Evolutionary conservation across 805 yeast genomes (phyloP), one percentile per base, ranked within the genome.

Genomic region (Candida ortonii): DNA sequence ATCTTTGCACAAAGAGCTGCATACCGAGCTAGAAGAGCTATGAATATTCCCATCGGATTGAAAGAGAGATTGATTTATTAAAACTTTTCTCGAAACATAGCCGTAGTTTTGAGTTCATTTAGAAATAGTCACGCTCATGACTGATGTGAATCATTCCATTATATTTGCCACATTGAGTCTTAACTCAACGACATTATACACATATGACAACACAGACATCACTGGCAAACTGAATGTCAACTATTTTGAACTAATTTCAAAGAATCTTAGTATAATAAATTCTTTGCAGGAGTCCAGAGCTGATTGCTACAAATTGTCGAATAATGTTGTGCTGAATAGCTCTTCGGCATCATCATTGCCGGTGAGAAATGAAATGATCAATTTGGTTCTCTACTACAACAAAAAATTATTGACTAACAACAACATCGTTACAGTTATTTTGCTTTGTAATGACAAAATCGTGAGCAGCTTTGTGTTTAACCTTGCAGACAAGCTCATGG

Each of bases 101-200:
- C n/a, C n/a, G n/a, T n/a, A n/a, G n/a, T n/a, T n/a, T n/a, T n/a
- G n/a, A n/a, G n/a, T n/a, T n/a, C n/a, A n/a, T n/a, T n/a, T n/a
- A n/a, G n/a, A n/a, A n/a, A n/a, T n/a, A n/a, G n/a, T 34, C 39
- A 25, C 32, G 23, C 16, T 32, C 25, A 33, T 23, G 13, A 43
- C 30, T 11, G 39, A 32, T 18, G 25, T 43, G 9, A 34, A 41
- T 21, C 31, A 42, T 18, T 33, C 49, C 16, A 45, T 55, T 6
- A 49, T 55, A 5, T 55, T 55, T 34, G 52, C 55, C n/a, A 50
- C 57, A 14, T 40, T 59, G 30, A 57, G 57, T 24, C 39, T 57
- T 21, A 77, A 78, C 49, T 76, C 83, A 12, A 73, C 81, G 5
- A 76, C 83, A 0, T 59, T 77, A 10, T 78, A 72, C 52, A 71